Evolutionary conservation across 1,139 yeast genomes (phyloP), one percentile per base, ranked within the genome.

Genomic region (Blastobotrys buckinghamii): DNA sequence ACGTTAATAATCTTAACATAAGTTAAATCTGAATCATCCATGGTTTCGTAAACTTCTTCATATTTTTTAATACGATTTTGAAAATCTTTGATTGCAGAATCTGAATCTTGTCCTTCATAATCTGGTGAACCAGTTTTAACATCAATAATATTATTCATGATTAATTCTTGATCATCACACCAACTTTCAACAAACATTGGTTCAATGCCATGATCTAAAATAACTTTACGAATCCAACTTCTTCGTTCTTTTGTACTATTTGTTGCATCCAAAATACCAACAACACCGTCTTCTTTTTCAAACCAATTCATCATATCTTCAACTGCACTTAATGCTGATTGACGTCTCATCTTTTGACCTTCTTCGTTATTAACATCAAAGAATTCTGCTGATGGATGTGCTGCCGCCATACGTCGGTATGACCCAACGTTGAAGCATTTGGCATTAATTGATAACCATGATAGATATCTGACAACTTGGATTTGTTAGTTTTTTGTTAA

Each of bases 111-210:
- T 43, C 84, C 81, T n/a, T 70, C 69, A 64, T 89, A 89, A 66
- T 90, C 97, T 0, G 97, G 96, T 2, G 94, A 83, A 2, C 90
- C 79, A 1, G 90, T 81, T 64, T 87, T 85, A 49, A 90, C 95
- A 65, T 90, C 97, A 58, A 79, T 66, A 43, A 90, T 83, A 64
- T 90, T 90, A 59, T 84, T 84, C 68, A 77, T 73, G 38, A 92
- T 81, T 55, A 89, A 74, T 20, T 82, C 84, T 55, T 82, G 76
- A 66, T 89, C 95, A 61, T 88, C 84, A 67, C 97, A 89, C 78
- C 84, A 85, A 61, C 95, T 84, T 65, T 92, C 98, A 53, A 92
- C 77, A 64, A 90, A 92, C 76, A 92, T 81, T 1, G 97, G 95
- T 62, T 87, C 92, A 51, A 92, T 83, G 44, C 74, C 74, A 59